Percentiles rank a stretch among this genome's conserved stretches.
phyloP scores from a whole-genome alignment of 495 filamentous ascomycete genomes.

The Penicillium taxi region DNA sequence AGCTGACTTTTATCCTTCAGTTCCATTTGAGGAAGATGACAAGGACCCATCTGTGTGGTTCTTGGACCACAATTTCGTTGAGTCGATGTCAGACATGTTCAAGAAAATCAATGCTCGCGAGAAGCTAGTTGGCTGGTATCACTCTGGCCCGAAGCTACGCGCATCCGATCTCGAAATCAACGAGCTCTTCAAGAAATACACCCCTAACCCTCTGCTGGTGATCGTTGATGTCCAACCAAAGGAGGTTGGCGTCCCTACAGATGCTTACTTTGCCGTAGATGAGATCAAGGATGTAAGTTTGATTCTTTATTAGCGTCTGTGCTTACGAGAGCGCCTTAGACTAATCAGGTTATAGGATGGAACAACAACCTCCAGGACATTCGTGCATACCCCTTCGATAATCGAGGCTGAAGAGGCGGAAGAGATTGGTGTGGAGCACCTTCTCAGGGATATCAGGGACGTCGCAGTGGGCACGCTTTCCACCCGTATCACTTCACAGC shows the following conservation, averaged over 20 bases:
- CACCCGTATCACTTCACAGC: conserved; percentile 93
- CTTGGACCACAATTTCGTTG: conserved; percentile 97
- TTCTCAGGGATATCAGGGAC: conserved; percentile 93
- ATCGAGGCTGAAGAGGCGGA: conserved; percentile 99
- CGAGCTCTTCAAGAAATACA: conserved; percentile 99
- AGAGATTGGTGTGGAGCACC: conserved; percentile 97
- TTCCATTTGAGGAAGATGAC: conserved; percentile 98
- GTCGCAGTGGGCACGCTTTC: conserved; percentile 98
- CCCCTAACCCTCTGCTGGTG: conserved; percentile 87
- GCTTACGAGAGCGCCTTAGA: conserved; percentile 6
- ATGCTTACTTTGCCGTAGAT: conserved; percentile 98
- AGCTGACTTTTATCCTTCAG: conserved; percentile 37
- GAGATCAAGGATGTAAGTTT: conserved; percentile 95
- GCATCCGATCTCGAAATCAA: conserved; percentile 99
- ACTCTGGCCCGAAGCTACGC: conserved; percentile 93
- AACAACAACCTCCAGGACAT: conserved; percentile 92
- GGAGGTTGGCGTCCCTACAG: conserved; percentile 94
- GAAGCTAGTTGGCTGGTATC: conserved; percentile 99
- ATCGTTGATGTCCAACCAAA: conserved; percentile 99
- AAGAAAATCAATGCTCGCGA: conserved; percentile 99
- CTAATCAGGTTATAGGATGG: conserved; percentile 59
- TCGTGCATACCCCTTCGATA: conserved; percentile 97
- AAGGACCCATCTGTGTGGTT: conserved; percentile 99
- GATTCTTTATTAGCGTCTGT: conserved; percentile 1
- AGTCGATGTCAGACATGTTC: conserved; percentile 99